Percentiles rank a stretch among this genome's conserved stretches.
Evolutionary conservation across 495 filamentous ascomycete species (phyloP).

Genomic region (Aspergillus conjunctus): DNA sequence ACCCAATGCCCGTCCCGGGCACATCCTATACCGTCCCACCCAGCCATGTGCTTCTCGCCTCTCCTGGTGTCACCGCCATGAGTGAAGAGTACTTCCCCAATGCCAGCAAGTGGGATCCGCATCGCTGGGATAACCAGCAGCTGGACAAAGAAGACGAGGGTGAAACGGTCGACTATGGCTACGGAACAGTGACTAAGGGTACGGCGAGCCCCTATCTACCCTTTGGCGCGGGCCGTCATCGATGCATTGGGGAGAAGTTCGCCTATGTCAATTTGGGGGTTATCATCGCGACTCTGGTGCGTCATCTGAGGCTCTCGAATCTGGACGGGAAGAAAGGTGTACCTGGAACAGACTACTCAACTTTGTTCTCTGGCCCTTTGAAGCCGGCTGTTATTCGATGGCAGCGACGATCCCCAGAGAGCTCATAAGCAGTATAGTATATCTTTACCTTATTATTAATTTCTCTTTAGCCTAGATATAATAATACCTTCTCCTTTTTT

Average conservation of each 20-base stretch:
- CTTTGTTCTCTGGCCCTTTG: conserved; percentile 57
- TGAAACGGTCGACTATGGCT: conserved; percentile 84
- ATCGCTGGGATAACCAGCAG: conserved; percentile 72
- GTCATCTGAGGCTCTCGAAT: conserved; percentile 74
- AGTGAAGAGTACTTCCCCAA: conserved; percentile 78
- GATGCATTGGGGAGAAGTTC: conserved; percentile 97
- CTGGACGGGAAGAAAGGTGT: conserved; percentile 66
- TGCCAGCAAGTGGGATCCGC: conserved; percentile 79
- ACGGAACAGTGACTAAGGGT: conserved; percentile 89
- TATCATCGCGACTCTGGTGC: conserved; percentile 77
- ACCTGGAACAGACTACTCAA: conserved; percentile 81
- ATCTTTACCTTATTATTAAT: no score
- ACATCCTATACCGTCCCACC: conserved; percentile 79
- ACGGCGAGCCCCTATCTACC: conserved; percentile 86
- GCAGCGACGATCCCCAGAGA: conserved; percentile 55
- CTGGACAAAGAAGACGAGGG: conserved; percentile 56
- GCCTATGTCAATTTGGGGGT: conserved; percentile 89
- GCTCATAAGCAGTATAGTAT: neutral
- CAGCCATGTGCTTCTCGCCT: conserved; percentile 73
- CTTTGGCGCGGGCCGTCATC: conserved; percentile 89
- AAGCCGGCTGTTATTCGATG: conserved; percentile 66
- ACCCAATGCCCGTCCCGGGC: conserved; percentile 73
- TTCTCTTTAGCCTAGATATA: neutral
- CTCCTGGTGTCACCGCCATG: conserved; percentile 74
- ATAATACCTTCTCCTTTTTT: neutral